phyloP scores from a whole-genome alignment of 2,329 filamentous ascomycete species.

The Paramyrothecium sp. region DNA sequence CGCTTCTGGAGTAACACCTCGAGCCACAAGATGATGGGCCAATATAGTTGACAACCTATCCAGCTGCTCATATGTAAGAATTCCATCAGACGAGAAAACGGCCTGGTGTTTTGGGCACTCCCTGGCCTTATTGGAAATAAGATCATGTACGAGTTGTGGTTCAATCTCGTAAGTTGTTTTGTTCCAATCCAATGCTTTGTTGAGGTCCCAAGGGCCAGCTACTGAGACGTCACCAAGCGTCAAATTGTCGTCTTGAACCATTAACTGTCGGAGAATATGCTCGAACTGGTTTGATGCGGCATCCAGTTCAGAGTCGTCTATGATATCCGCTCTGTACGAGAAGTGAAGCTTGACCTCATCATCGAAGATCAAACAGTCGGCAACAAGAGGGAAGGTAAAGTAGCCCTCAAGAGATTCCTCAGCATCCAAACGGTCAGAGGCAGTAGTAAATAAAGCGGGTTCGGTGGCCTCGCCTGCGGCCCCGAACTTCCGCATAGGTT shows the following conservation, averaged over 20 bases:
- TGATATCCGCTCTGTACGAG: neutral
- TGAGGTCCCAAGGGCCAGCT: neutral
- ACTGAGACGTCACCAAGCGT: neutral
- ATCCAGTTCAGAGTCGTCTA: neutral
- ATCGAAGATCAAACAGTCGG: neutral
- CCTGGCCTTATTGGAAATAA: constrained; percentile 20
- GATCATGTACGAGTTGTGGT: neutral
- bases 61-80: neutral
- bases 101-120: constrained; percentile 2
- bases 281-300: neutral
- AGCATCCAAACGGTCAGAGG: neutral
- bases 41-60: neutral
- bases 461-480: no score
- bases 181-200: neutral
- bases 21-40: neutral
- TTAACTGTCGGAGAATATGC: neutral
- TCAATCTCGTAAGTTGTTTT: neutral
- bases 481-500: neutral
- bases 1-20: constrained; percentile 3
- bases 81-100: neutral
- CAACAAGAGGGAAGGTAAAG: neutral
- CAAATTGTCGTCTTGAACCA: neutral
- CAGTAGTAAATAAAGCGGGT: neutral
- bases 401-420: neutral
- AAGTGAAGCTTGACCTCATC: neutral